Evolutionary conservation across 1,139 yeast genomes (phyloP).

Genomic region (Maudiozyma humilis): DNA sequence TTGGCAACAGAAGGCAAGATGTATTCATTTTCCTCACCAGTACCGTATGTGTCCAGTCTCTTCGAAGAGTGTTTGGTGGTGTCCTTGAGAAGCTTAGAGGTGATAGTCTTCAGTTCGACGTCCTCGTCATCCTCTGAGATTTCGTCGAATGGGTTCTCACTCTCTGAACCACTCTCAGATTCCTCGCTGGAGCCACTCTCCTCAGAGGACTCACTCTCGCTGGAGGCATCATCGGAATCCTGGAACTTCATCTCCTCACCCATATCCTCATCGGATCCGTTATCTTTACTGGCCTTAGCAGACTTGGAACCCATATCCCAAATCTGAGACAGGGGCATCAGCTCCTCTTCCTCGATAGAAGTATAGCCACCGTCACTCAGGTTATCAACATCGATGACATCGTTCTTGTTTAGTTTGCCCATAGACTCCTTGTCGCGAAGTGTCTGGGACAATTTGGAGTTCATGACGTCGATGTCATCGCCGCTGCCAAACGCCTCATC

Average conservation of each 20-base stretch:
- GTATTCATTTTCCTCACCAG: slow-evolving; percentile 59
- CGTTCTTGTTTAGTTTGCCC: slow-evolving; percentile 20
- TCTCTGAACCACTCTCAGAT: slow-evolving; percentile 16
- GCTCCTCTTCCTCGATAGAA: slow-evolving; percentile 61
- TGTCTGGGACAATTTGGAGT: slow-evolving; percentile 61
- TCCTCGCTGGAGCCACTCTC: slow-evolving; percentile 10
- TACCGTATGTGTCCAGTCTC: slow-evolving; percentile 40
- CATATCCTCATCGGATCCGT: slow-evolving; percentile 36
- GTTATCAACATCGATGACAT: slow-evolving; percentile 25
- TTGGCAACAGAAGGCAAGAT: slow-evolving; percentile 45
- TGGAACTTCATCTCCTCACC: slow-evolving; percentile 13
- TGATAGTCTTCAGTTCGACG: slow-evolving; percentile 33
- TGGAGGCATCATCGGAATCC: slow-evolving; percentile 6
- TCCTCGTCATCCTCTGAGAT: slow-evolving; percentile 34
- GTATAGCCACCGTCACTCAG: slow-evolving; percentile 39
- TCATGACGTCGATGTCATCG: slow-evolving; percentile 61
- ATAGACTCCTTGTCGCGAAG: slow-evolving; percentile 46
- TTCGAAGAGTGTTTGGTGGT: slow-evolving; percentile 35
- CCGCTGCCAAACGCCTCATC: slow-evolving; percentile 74
- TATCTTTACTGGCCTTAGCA: slow-evolving; percentile 37
- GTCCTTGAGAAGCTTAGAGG: slow-evolving; percentile 27
- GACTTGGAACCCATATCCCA: slow-evolving; percentile 70
- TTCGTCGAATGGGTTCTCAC: slow-evolving; percentile 31
- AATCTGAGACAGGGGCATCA: slow-evolving; percentile 71
- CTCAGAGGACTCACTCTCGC: slow-evolving; percentile 23